phyloP scores from a whole-genome alignment of 257 asterid species.

The Scutellaria barbata region DNA sequence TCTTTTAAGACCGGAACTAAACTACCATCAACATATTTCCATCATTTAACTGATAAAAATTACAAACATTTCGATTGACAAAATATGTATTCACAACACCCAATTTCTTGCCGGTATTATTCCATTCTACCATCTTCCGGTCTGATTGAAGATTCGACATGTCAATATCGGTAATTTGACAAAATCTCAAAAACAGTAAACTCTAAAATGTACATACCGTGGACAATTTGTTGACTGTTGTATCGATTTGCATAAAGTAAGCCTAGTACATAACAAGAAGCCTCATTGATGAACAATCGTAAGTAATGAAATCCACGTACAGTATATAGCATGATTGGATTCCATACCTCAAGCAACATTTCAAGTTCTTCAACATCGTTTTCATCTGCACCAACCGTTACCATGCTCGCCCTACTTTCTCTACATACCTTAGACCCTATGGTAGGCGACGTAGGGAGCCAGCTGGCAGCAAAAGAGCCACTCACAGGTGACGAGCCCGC shows the following conservation, averaged over 20 bases:
- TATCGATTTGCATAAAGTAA: conserved; percentile 93
- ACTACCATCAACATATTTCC: no score
- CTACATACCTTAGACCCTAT: conserved; percentile 86
- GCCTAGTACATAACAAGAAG: conserved; percentile 56
- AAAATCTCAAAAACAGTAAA: no score
- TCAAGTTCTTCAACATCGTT: conserved; percentile 91
- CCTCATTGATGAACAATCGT: no score
- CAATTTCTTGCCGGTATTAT: no score
- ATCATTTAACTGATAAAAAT: not conserved
- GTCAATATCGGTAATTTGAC: no score
- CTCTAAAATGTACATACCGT: conserved; percentile 55
- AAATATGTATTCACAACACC: no score
- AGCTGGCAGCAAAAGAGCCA: conserved; percentile 76
- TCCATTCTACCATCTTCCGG: no score
- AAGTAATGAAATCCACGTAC: no score
- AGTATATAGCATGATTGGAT: no score
- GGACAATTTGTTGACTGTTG: conserved; percentile 76
- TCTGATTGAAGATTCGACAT: no score
- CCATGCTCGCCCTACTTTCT: conserved; percentile 87
- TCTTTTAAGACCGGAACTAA: no score
- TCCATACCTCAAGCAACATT: conserved; percentile 84
- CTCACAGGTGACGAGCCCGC: conserved; percentile 78
- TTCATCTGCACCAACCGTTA: conserved; percentile 83
- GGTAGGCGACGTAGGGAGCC: conserved; percentile 79
- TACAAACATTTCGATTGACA: not conserved